phyloP scores from a whole-genome alignment of 306 rosid species.

The Pyrus communis region DNA sequence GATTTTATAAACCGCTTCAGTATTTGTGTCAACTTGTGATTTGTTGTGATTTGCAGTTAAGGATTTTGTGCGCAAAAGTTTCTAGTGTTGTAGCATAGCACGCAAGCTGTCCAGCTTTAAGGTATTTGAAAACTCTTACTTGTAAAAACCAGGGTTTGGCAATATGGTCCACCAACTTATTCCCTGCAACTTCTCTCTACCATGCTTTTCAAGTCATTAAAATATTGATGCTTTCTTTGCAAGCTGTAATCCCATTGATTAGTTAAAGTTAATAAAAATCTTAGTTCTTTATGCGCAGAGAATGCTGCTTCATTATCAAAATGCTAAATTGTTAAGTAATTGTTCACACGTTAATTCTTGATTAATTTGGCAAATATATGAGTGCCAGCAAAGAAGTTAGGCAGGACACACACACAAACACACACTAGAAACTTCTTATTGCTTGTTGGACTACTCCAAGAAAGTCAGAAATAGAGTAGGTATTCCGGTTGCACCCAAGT shows the following conservation, averaged over 20 bases:
- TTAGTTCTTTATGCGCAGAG: neutral
- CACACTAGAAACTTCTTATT: neutral
- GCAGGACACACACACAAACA: neutral
- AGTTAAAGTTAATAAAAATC: neutral
- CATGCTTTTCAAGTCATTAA: conserved; percentile 6
- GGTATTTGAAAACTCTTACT: conserved; percentile 24
- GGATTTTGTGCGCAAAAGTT: neutral
- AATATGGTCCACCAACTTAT: conserved; percentile 7
- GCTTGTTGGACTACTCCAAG: neutral
- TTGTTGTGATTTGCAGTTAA: too few species aligned
- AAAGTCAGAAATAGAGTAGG: neutral
- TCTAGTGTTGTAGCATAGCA: neutral
- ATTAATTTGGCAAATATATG: neutral
- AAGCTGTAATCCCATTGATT: conserved; percentile 36
- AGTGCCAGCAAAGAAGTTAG: neutral
- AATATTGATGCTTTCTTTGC: conserved; percentile 6
- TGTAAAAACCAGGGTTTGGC: conserved; percentile 27
- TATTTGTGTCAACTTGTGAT: too few species aligned
- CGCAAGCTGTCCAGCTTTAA: conserved; percentile 34
- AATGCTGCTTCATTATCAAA: conserved; percentile 4
- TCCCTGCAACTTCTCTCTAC: conserved; percentile 10
- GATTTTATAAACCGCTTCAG: too few species aligned
- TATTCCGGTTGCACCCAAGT: too few species aligned
- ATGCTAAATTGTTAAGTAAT: neutral
- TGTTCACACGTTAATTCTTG: neutral